Evolutionary conservation across 2,329 filamentous ascomycete genomes (phyloP).

Genomic region (Nothophaeocryptopus gaeumannii): DNA sequence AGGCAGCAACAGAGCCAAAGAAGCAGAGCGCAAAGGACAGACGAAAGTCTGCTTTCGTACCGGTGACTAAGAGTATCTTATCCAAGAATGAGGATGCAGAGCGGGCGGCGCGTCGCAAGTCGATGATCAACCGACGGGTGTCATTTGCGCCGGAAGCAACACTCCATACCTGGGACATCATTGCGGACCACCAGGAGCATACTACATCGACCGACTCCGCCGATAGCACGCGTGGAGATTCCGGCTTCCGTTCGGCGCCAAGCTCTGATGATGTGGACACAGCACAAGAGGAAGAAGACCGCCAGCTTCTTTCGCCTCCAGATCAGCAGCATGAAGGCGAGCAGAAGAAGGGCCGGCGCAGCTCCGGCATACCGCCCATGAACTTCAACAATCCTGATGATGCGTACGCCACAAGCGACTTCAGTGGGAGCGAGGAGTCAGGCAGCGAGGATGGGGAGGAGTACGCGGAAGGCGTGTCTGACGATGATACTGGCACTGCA

Average conservation of each 20-base stretch:
- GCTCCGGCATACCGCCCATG: slow-evolving; percentile 64
- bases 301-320: slow-evolving; percentile 23
- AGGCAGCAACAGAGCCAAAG: slow-evolving; percentile 57
- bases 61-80: slow-evolving; percentile 53
- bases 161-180: slow-evolving; percentile 90
- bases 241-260: slow-evolving; percentile 48
- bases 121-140: slow-evolving; percentile 74
- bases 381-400: slow-evolving; percentile 63
- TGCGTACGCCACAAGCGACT: slow-evolving; percentile 73
- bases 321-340: slow-evolving; percentile 65
- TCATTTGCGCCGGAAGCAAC: slow-evolving; percentile 98
- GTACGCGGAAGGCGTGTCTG: slow-evolving; percentile 46
- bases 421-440: slow-evolving; percentile 55
- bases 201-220: slow-evolving; percentile 70
- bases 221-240: slow-evolving; percentile 72
- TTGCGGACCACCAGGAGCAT: slow-evolving; percentile 82
- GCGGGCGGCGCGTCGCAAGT: slow-evolving; percentile 77
- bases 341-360: slow-evolving; percentile 60
- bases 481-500: slow-evolving; percentile 71
- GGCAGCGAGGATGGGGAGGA: slow-evolving; percentile 53
- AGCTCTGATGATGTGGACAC: slow-evolving; percentile 53
- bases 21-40: slow-evolving; percentile 33
- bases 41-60: slow-evolving; percentile 46
- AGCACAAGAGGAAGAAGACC: slow-evolving; percentile 53
- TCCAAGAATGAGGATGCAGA: slow-evolving; percentile 55